Base-by-base conservation (phyloP, 495 filamentous ascomycete species). In the Hyaloscypha finlandica region DNA sequence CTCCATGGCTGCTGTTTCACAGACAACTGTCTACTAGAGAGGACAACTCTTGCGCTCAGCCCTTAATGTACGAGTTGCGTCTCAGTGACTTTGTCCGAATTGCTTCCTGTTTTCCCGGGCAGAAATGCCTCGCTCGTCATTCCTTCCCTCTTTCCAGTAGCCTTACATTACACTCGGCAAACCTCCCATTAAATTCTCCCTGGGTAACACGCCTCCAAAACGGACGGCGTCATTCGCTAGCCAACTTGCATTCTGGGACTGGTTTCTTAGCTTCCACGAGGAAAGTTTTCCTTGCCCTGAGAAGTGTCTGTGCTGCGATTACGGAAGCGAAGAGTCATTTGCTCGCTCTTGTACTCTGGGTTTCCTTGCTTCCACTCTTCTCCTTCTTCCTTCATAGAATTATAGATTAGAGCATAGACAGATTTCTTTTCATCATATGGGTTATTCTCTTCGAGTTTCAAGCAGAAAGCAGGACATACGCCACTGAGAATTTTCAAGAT, bases 251-350 rank as follows among this genome's bases (percentile, higher is more conserved):
- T 19, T 19, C 16, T 19, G 11, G 42, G 42, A 37, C 42, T 12
- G 42, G 11, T 56, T 56, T 56, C 11, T 8, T n/a, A 8, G 51
- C 19, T 16, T 53, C 51, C 25, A 25, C 2, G 25, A 53, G 51
- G 51, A 53, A 53, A 56, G 29, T 25, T 56, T 30, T 56, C 22
- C 9, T 56, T 25, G 9, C 53, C 53, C 22, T 56, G 53, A 56
- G 5, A 29, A 29, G 22, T 30, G 53, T 56, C 19, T 31, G 20
- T n/a, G 20, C 9, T 56, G 53, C 53, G 53, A 56, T 56, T 56
- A 8, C 53, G 53, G 20, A 56, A 56, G 53, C 53, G 53, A n/a
- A n/a, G 53, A 56, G 53, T 56, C 53, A 56, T 56, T 31, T 56
- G 20, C 6, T 25, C 53, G 5, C 2, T 56, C 9, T 30, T 56